These are phyloP conservation scores for Colletotrichum tabaci DNA, from an alignment of 2,329 filamentous ascomycete genomes.

Conservation along the genomic window DNA sequence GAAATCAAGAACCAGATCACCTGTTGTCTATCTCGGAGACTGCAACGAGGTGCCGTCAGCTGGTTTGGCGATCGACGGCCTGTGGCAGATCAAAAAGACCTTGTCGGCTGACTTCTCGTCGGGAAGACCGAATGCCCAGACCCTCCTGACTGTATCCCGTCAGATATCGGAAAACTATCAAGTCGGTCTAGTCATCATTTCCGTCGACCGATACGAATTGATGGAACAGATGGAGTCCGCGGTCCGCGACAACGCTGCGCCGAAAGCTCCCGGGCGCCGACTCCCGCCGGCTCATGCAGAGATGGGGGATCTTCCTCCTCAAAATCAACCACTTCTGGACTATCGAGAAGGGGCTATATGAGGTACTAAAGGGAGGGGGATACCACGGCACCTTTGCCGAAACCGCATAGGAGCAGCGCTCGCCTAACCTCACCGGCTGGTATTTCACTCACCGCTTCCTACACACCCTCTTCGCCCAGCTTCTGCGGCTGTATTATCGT, in stretches of 20 bases:
- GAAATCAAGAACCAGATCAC: background rate
- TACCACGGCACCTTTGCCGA: slow-evolving; percentile 20
- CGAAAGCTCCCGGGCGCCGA: slow-evolving; percentile 15
- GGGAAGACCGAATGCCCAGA: background rate
- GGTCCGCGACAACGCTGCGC: slow-evolving; percentile 16
- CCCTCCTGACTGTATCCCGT: background rate
- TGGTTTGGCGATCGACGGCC: background rate
- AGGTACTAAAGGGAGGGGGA: background rate
- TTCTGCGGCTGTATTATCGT: background rate
- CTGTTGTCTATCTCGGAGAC: background rate
- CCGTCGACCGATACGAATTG: background rate
- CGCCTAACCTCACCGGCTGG: slow-evolving; percentile 10
- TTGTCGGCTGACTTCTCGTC: background rate
- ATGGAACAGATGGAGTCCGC: slow-evolving; percentile 3
- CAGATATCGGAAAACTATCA: background rate
- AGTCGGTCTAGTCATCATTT: slow-evolving; percentile 8
- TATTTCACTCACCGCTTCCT: slow-evolving; percentile 23
- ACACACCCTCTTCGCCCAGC: slow-evolving; percentile 34
- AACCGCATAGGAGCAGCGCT: slow-evolving; percentile 16
- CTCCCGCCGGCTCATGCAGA: slow-evolving; percentile 19
- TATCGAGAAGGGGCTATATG: background rate
- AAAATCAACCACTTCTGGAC: background rate
- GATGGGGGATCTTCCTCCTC: background rate
- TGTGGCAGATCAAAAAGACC: background rate
- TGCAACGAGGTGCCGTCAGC: background rate